Percentiles rank a stretch among this genome's conserved stretches.
Conservation (phyloP, 2,329 filamentous ascomycete genomes). For the Chaetomiaceae sp. region DNA sequence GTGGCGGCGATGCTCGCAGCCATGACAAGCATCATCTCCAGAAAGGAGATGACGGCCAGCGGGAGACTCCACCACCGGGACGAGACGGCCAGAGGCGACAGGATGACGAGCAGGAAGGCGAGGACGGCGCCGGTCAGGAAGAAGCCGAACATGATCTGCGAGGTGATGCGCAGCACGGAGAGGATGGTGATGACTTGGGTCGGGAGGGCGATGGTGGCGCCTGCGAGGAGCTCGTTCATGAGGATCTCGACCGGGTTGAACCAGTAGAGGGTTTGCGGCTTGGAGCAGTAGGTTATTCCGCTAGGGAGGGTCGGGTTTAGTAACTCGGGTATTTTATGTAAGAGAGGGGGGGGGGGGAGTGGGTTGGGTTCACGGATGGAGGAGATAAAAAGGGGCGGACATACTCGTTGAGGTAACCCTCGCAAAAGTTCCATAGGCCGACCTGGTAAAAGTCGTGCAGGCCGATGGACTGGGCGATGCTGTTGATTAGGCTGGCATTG, state of each 20-base stretch:
- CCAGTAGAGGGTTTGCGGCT: slow-evolving; percentile 70
- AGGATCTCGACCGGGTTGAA: slow-evolving; percentile 87
- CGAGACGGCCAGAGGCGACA: slow-evolving; percentile 53
- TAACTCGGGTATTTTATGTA: too few species aligned
- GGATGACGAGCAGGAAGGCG: slow-evolving; percentile 67
- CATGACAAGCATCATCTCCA: slow-evolving; percentile 63
- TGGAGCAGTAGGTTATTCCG: slow-evolving; percentile 72
- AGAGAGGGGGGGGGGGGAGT: too few species aligned
- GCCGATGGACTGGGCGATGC: slow-evolving; percentile 78
- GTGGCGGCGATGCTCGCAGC: slow-evolving; percentile 73
- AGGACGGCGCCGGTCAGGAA: slow-evolving; percentile 71
- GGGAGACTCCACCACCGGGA: slow-evolving; percentile 61
- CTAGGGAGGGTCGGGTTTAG: too few species aligned
- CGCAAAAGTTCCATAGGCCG: slow-evolving; percentile 87
- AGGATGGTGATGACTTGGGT: slow-evolving; percentile 69
- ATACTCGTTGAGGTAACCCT: slow-evolving; percentile 72
- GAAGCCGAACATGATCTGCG: slow-evolving; percentile 83
- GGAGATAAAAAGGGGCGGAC: too few species aligned
- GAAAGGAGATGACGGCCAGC: slow-evolving; percentile 62
- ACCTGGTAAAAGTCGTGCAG: slow-evolving; percentile 94
- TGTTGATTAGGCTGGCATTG: slow-evolving; percentile 74
- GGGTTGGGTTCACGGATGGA: too few species aligned
- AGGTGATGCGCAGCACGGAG: slow-evolving; percentile 67
- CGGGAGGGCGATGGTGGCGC: slow-evolving; percentile 79
- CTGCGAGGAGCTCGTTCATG: slow-evolving; percentile 71